phyloP scores from a whole-genome alignment of 805 yeast species.

The Sungouiella thailandica region DNA sequence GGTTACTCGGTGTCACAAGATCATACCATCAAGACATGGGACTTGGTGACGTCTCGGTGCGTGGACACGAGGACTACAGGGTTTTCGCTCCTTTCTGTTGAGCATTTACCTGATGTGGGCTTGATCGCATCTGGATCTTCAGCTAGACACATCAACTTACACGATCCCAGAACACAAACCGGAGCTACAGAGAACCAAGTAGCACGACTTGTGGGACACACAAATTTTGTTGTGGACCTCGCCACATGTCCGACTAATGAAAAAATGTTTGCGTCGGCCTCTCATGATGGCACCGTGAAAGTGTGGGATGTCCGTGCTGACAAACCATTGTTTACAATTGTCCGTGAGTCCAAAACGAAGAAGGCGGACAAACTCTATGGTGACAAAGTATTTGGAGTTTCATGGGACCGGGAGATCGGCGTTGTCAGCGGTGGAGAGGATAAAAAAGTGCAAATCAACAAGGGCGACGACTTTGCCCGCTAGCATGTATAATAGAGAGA shows the following conservation, averaged over 20 bases:
- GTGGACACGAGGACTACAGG: slow-evolving; percentile 87
- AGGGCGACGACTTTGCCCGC: slow-evolving; percentile 26
- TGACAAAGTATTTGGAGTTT: slow-evolving; percentile 79
- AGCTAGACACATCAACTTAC: slow-evolving; percentile 93
- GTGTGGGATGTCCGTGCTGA: slow-evolving; percentile 95
- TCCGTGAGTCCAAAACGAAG: slow-evolving; percentile 54
- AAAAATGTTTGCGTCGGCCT: slow-evolving; percentile 80
- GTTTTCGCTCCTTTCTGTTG: slow-evolving; percentile 73
- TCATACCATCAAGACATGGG: slow-evolving; percentile 96
- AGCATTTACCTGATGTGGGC: slow-evolving; percentile 61
- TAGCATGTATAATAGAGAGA: slow-evolving; percentile 4
- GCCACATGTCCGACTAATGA: slow-evolving; percentile 72
- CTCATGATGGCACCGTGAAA: slow-evolving; percentile 94
- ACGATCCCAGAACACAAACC: slow-evolving; percentile 75
- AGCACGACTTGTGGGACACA: slow-evolving; percentile 79
- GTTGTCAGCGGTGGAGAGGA: slow-evolving; percentile 93
- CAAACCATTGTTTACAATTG: slow-evolving; percentile 73
- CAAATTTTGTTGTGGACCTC: slow-evolving; percentile 81
- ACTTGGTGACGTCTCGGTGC: slow-evolving; percentile 76
- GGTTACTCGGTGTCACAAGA: slow-evolving; percentile 95
- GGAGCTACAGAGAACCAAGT: slow-evolving; percentile 58
- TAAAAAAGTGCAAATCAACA: slow-evolving; percentile 83
- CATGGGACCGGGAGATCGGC: slow-evolving; percentile 77
- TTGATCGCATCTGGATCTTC: slow-evolving; percentile 91
- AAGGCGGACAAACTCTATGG: too few species aligned